Evolutionary conservation across 1,284 basidiomycete genomes (phyloP).

Genomic region (Hemileia vastatrix): DNA sequence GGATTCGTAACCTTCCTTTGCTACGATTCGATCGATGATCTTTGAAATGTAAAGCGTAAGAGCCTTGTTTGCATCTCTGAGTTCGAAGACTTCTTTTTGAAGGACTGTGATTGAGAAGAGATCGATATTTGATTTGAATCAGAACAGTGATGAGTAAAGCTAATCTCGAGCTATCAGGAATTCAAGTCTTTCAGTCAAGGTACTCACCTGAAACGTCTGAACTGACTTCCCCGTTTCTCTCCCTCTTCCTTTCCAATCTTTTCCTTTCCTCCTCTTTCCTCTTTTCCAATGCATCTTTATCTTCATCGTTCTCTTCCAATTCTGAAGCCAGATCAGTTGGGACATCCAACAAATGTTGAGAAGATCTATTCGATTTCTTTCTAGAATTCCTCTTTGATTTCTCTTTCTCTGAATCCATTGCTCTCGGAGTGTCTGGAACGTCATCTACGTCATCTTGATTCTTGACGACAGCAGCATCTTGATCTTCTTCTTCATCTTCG

Average conservation of each 20-base stretch:
- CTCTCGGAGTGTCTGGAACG: constrained; percentile 32
- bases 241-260: constrained; percentile 34
- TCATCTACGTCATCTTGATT: constrained; percentile 34
- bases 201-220: too few species aligned
- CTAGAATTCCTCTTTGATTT: background rate
- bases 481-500: constrained; percentile 23
- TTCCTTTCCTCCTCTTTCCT: constrained; percentile 26
- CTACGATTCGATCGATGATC: constrained; percentile 88
- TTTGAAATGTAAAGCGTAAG: constrained; percentile 86
- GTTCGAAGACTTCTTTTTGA: constrained; percentile 68
- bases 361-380: constrained; percentile 8
- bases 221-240: too few species aligned
- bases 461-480: constrained; percentile 12
- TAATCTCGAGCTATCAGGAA: constrained; percentile 25
- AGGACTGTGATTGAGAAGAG: constrained; percentile 47
- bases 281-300: constrained; percentile 49
- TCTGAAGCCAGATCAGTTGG: constrained; percentile 25
- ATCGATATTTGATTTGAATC: background rate
- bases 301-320: background rate
- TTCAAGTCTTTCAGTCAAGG: too few species aligned
- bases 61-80: constrained; percentile 89
- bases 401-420: constrained; percentile 17
- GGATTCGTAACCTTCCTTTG: constrained; percentile 85
- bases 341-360: background rate
- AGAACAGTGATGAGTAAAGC: background rate